Percentiles rank a stretch among this genome's conserved stretches.
phyloP scores from a whole-genome alignment of 805 yeast genomes.

The Metschnikowia bowlesiae region DNA sequence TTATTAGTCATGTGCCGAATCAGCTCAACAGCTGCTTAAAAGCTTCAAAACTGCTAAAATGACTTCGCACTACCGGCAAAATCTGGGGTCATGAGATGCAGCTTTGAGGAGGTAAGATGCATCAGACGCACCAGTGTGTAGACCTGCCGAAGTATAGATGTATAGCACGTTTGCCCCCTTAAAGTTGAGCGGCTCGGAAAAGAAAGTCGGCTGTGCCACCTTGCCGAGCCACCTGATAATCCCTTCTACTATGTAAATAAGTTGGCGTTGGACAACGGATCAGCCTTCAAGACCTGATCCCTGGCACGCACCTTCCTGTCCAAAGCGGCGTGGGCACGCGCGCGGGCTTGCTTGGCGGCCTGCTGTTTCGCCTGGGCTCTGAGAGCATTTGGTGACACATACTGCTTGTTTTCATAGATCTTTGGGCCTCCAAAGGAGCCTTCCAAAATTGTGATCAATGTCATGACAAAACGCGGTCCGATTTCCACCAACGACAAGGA shows the following conservation, averaged over 20 bases:
- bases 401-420: conserved; percentile 94
- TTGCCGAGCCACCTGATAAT: neutral
- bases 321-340: conserved; percentile 74
- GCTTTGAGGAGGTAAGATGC: too few species aligned
- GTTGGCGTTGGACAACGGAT: conserved; percentile 77
- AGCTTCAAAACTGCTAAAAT: too few species aligned
- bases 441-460: conserved; percentile 85
- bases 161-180: too few species aligned
- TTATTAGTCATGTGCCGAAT: too few species aligned
- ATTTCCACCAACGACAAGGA: conserved; percentile 84
- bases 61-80: too few species aligned
- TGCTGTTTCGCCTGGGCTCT: conserved; percentile 83
- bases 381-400: conserved; percentile 91
- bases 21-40: too few species aligned
- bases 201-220: neutral
- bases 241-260: conserved; percentile 51
- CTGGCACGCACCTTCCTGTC: conserved; percentile 72
- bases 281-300: conserved; percentile 68
- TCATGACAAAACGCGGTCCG: conserved; percentile 94
- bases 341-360: conserved; percentile 72
- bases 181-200: too few species aligned
- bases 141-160: too few species aligned
- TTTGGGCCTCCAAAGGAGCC: conserved; percentile 98
- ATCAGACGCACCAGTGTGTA: too few species aligned
- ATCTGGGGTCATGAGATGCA: too few species aligned